Evolutionary conservation across 2,329 filamentous ascomycete species (phyloP), one percentile per base, ranked within the genome.

Genomic region (Diaporthe vaccinii): DNA sequence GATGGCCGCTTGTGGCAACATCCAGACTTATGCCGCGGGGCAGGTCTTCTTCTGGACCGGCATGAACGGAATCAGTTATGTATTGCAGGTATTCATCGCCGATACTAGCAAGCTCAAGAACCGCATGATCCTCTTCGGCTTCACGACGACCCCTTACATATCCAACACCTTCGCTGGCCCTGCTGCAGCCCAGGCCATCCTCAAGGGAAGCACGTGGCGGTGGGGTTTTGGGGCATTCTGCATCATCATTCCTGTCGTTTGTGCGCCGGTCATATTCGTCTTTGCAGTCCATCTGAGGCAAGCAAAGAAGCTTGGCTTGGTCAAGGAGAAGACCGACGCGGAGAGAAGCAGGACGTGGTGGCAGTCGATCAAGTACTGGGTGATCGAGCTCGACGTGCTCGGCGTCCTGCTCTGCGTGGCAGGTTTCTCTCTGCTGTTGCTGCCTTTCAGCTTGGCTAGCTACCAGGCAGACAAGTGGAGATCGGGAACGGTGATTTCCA

Each of bases 31-130:
- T 39, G 72, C 72, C 4, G 72, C 72, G 7, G 72, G 61, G 25
- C 72, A 74, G 22, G 72, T 65, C 14, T 74, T 74, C 12, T 74
- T 57, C 72, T 74, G 72, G 72, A 65, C 61, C 17, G 72, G 72
- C 4, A 68, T 74, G 61, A 74, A 74, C n/a, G 72, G 72, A 5
- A 39, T 74, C 22, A 31, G 41, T 49, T 74, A 68, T 28, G 72
- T 74, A 1, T 14, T 74, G 25, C 61, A 70, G 20, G 51, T 74
- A 1, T 74, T 74, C n/a, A 65, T 68, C 1, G 53, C 61, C 22
- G 72, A 74, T 25, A 74, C 72, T 36, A 58, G 36, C 22, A 46
- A 65, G 20, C 59, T 74, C 25, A 65, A 67, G 55, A 74, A 74
- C 39, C 72, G 72, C 36, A 69, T 70, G 58, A 74, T 74, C 39